Evolutionary conservation across 2,329 filamentous ascomycete genomes (phyloP).

Genomic region (Pleoardoris graminearum): DNA sequence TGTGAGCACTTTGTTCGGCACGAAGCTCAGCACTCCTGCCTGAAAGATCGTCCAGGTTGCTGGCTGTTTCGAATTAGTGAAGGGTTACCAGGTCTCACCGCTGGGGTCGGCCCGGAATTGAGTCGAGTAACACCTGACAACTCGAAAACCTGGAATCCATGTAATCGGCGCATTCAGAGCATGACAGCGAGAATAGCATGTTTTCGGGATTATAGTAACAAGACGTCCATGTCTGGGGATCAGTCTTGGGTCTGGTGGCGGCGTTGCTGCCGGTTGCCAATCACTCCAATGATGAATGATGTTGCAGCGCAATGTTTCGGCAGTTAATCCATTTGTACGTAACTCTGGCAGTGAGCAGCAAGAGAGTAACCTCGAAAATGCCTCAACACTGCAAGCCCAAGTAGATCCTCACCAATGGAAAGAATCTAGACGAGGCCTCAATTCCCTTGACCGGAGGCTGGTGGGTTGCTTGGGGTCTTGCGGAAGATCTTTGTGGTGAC

Average conservation of each 20-base stretch:
- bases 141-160: conserved; percentile 3
- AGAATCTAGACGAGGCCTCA: conserved; percentile 22
- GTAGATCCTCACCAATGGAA: no score
- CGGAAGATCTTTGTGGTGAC: conserved; percentile 10
- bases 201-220: conserved; percentile 26
- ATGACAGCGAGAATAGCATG: conserved; percentile 23
- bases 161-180: conserved; percentile 12
- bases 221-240: conserved; percentile 24
- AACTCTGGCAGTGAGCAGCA: conserved; percentile 13
- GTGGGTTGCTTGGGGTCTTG: conserved; percentile 14
- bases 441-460: conserved; percentile 18
- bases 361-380: conserved; percentile 6
- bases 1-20: conserved; percentile 14
- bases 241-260: conserved; percentile 15
- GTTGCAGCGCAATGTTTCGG: conserved; percentile 12
- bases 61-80: conserved; percentile 7
- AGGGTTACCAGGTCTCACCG: conserved; percentile 3
- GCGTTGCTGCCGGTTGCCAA: conserved; percentile 25
- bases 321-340: conserved; percentile 4
- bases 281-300: conserved; percentile 1
- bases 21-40: conserved; percentile 12
- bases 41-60: conserved; percentile 3
- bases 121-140: conserved; percentile 11
- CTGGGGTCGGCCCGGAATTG: conserved; percentile 19
- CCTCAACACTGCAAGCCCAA: conserved; percentile 20